Evolutionary conservation across 1,139 yeast species (phyloP), one percentile per base, ranked within the genome.

Genomic region (Yarrowia galli): DNA sequence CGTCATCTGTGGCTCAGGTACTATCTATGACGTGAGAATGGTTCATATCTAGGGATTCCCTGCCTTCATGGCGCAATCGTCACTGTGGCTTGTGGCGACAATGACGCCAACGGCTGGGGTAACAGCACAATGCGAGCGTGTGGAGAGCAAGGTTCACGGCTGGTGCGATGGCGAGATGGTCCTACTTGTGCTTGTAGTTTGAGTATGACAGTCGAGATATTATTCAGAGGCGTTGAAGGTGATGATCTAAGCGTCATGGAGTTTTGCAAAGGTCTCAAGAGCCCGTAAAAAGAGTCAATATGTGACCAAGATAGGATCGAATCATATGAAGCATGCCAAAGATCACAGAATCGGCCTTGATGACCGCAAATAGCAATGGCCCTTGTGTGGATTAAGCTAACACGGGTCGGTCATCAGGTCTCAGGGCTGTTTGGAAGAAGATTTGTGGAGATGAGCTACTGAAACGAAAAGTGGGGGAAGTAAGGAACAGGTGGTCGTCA

Each of bases 11-110:
- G 40, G 40, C 40, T 36, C 40, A 35, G 38, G 38, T 1, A 35
- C 38, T 8, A 7, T 28, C 32, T 28, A 36, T 36, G 40, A 16
- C 40, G 40, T 16, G 16, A 36, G 40, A 36, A 40, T 40, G 43
- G 43, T n/a, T n/a, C 43, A 40, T n/a, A 13, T 23, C 9, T 23
- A 9, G 25, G 7, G 25, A 45, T 23, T 8, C 4, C 28, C 53
- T n/a, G 35, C 22, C 25, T 22, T 16, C 58, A 53, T 53, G 58
- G 43, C 60, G 60, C 32, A 22, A 53, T 53, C 28, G 15, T 6
- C 8, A 35, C 35, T 54, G 61, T 54, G 61, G 61, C 61, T 54
- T 54, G 61, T 54, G 61, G 61, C 61, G 3, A 53, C 35, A 8
- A 54, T 54, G 61, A 54, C 61, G 61, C 20, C 61, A 54, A 15